Conservation (phyloP, 768 basidiomycete genomes). For the Trichaptum fuscoviolaceum region DNA sequence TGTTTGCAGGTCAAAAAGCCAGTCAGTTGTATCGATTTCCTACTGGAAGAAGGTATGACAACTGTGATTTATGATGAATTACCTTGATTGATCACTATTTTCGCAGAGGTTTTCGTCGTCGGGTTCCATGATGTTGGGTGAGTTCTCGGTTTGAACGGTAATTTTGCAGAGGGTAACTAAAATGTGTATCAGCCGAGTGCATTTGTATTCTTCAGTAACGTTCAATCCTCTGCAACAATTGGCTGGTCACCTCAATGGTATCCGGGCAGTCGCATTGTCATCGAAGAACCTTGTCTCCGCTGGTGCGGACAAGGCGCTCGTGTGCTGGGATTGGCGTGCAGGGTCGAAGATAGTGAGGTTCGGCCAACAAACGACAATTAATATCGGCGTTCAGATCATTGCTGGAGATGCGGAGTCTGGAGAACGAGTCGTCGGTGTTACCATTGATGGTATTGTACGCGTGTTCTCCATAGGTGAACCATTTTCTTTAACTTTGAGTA, state of each 20-base stretch:
- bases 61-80: background rate
- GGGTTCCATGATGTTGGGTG: conserved; percentile 92
- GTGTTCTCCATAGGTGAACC: conserved; percentile 85
- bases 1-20: conserved; percentile 83
- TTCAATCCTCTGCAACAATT: conserved; percentile 82
- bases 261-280: conserved; percentile 83
- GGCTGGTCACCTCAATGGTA: conserved; percentile 83
- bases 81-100: background rate
- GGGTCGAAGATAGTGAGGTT: conserved; percentile 88
- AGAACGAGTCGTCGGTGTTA: conserved; percentile 84
- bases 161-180: background rate
- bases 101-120: conserved; percentile 79
- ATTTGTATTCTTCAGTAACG: conserved; percentile 80
- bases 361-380: conserved; percentile 89
- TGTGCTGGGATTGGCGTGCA: conserved; percentile 88
- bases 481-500: conserved; percentile 1
- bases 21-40: conserved; percentile 84
- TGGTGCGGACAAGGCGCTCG: conserved; percentile 62
- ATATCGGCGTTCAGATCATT: conserved; percentile 85
- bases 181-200: conserved; percentile 61
- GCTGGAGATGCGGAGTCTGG: conserved; percentile 38
- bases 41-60: conserved; percentile 66
- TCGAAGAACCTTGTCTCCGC: conserved; percentile 84
- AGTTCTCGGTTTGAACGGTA: conserved; percentile 18
- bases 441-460: conserved; percentile 86